Base-by-base conservation (phyloP, 2,329 filamentous ascomycete species). In the Tricladium varicosporioides region DNA sequence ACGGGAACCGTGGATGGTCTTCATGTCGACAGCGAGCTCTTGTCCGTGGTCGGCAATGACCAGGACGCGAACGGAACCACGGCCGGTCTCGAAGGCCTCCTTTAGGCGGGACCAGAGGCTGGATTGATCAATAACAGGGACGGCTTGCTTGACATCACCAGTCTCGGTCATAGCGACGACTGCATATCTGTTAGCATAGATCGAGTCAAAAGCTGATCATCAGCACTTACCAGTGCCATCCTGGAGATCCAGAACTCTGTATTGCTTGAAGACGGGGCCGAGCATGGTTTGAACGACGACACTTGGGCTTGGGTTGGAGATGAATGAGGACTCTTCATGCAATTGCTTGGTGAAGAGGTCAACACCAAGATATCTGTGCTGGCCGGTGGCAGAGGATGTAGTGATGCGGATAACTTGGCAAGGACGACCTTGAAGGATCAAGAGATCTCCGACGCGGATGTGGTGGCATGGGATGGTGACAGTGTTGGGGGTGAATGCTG, bases 341-440 rank as follows among this genome's bases (percentile, higher is more conserved):
- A 99, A 86, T 82, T 97, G 91, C 85, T 96, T 96, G 84, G 92
- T 97, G 91, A 99, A 99, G 72, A 99, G 89, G 78, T 99, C 94
- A 68, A 99, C 94, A 85, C 94, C 94, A 64, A 99, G 90, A 86
- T 97, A 99, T 75, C 94, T 91, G 88, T 99, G 93, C 86, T 99
- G 94, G 76, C 94, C 94, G 62, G 94, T 99, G 81, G 96, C 93
- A 67, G 91, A 84, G 57, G 93, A 97, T 78, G 92, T 96, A 68
- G 92, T 96, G 87, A 99, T 97, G 76, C 93, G 93, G 83, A 99
- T 99, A 77, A 99, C 93, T 86, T 99, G 94, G 89, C 92, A 97
- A 72, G 94, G 92, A 70, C 94, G 93, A 76, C 93, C 93, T 85
- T 99, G 94, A 67, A 99, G 91, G 81, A 97, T 95, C 79, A 99